Conservation (phyloP, 1,139 yeast genomes). For the Meyerozyma athensensis region DNA sequence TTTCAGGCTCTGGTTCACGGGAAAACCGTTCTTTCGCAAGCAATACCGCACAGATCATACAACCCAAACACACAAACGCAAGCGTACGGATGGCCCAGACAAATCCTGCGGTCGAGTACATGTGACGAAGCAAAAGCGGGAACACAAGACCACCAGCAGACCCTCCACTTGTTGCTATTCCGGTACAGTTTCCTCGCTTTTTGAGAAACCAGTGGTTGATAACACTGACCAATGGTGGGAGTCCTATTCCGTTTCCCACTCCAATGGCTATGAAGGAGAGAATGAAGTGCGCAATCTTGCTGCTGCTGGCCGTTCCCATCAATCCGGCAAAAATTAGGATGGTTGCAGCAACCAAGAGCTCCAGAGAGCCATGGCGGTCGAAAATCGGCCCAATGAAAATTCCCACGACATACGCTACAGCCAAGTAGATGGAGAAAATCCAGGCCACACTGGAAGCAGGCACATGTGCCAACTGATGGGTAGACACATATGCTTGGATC, state of each 20-base stretch:
- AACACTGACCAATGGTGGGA: slow-evolving; percentile 54
- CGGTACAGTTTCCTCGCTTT: slow-evolving; percentile 51
- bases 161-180: slow-evolving; percentile 60
- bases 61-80: slow-evolving; percentile 43
- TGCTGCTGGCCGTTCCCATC: slow-evolving; percentile 47
- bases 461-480: slow-evolving; percentile 42
- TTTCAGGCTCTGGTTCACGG: slow-evolving; percentile 7
- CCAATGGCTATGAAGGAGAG: slow-evolving; percentile 50
- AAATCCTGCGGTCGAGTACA: slow-evolving; percentile 52
- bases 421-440: slow-evolving; percentile 14
- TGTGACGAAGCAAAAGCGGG: slow-evolving; percentile 52
- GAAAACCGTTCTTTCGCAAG: slow-evolving; percentile 46
- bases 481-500: slow-evolving; percentile 51
- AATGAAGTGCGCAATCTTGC: slow-evolving; percentile 49
- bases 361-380: slow-evolving; percentile 45
- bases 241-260: slow-evolving; percentile 50
- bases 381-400: slow-evolving; percentile 33
- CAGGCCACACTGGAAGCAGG: slow-evolving; percentile 35
- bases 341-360: slow-evolving; percentile 42
- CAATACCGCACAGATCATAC: slow-evolving; percentile 34
- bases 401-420: slow-evolving; percentile 12
- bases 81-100: slow-evolving; percentile 59
- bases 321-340: slow-evolving; percentile 42
- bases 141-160: slow-evolving; percentile 59
- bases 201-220: slow-evolving; percentile 56